Evolutionary conservation across 306 rosid species (phyloP), one percentile per base, ranked within the genome.

Genomic region (Rosa rugosa): DNA sequence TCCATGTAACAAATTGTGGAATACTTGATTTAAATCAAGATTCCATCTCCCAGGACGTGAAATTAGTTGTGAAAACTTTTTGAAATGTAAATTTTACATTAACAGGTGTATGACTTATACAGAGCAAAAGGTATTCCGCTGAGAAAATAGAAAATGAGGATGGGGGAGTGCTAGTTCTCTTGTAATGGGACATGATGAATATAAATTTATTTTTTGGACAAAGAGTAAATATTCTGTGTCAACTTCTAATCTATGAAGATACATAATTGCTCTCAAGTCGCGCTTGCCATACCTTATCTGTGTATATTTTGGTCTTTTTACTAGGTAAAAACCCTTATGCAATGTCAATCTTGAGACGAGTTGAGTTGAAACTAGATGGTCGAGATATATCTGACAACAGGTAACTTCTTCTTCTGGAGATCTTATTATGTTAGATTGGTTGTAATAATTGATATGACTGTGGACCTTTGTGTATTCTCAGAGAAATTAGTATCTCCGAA

Each of bases 321-420:
- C 80, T 69, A 90, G 98, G 94, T 70, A 94, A 91, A 88, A 94
- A 90, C 82, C 90, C 91, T 67, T 92, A 90, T 81, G 98, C 98
- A 72, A 77, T 88, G 88, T 90, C 94, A 0, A 89, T 94, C 72
- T 79, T 94, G 85, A 87, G 88, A 88, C 90, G 86, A 81, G 91
- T 94, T 80, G 97, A 92, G 89, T 87, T 90, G 97, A 94, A 94
- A 83, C 90, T 94, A 75, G 93, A 89, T 59, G 98, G 97, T 69
- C 86, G 73, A 79, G 97, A 94, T 82, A 87, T 90, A 79, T 84
- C 88, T 34, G 94, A 89, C 23, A 82, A 83, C 92, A 90, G 98
- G 98, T 92, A 82, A 20, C 7, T 73, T 31, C 70, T 75, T 65
- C 51, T 66, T 80, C 74, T 75, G 60, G 64, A 79, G 79, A 54